Evolutionary conservation across 2,329 filamentous ascomycete genomes (phyloP), one percentile per base, ranked within the genome.

Genomic region (Nothomitra cinnamomea): DNA sequence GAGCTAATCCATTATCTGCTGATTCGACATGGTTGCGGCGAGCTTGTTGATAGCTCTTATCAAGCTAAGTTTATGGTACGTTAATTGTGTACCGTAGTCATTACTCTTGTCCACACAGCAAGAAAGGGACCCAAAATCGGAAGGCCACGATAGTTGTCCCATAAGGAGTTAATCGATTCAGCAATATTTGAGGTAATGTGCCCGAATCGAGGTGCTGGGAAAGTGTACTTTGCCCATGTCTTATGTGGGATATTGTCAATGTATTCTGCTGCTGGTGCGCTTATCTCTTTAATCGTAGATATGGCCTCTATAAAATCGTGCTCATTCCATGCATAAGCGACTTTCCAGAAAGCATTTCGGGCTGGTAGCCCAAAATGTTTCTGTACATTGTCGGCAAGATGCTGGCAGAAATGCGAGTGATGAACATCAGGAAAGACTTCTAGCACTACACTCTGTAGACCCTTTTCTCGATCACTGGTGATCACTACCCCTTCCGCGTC

Each of bases 381-480:
- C 17, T 49, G 45, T 7, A 49, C 45, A 49, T 49, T 49, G 28
- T 25, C 17, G 5, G 17, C 45, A 25, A 49, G 45, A 49, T 49
- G 45, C 45, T 49, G 17, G 17, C 45, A 49, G 17, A 15, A 49
- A n/a, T 49, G 28, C 5, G 45, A 49, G 22, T 49, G 17, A 25
- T 49, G 5, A 6, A 21, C 17, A 49, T 49, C 28, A 6, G 28
- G 17, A 25, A 49, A 49, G 4, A 35, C 17, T 49, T 49, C 22
- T 5, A 13, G 45, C 5, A 35, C 45, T 17, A 21, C 45, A 7
- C 4, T 25, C 22, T 6, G 22, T 49, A 49, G n/a, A 6, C 45
- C 28, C n/a, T 49, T 49, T 6, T 49, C 45, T 49, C 45, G 12
- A 49, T 49, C 45, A 49, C 45, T 49, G 17, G 24, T 35, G 4